Evolutionary conservation across 257 asterid genomes (phyloP), one percentile per base, ranked within the genome.

Genomic region (Jaltomata sinuosa): DNA sequence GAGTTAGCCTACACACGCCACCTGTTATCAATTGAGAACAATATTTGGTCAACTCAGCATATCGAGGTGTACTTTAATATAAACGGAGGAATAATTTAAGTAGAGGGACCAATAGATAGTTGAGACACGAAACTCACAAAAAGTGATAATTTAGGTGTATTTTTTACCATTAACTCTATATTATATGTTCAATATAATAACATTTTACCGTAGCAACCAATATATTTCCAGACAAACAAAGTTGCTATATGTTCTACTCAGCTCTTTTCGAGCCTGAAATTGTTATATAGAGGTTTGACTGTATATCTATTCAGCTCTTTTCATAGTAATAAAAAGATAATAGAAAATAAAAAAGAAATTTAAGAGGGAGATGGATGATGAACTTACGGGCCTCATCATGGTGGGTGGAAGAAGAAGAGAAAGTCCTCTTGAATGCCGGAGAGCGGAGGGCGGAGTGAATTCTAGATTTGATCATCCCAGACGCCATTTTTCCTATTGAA

Each of bases 301-400:
- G n/a, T n/a, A n/a, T n/a, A n/a, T n/a, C n/a, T n/a, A n/a, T n/a
- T n/a, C n/a, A n/a, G n/a, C 16, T 57, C 65, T 9, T 57, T 57
- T 57, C 31, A n/a, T 57, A 3, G 31, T n/a, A n/a, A n/a, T n/a
- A n/a, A n/a, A n/a, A n/a, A n/a, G n/a, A n/a, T n/a, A n/a, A n/a
- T n/a, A n/a, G n/a, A n/a, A n/a, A n/a, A n/a, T n/a, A n/a, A n/a
- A 61, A 25, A 31, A 8, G 12, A 8, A 3, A 34, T 64, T 16
- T 65, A 18, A 34, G 42, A 10, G 27, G 18, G 47, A 67, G 25
- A 18, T 67, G 22, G 5, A 40, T 71, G 55, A 40, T 32, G 34
- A 45, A 38, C 32, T 14, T 92, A 95, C 99, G 93, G 50, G 98
- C 98, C 88, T 94, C 97, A 38, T 92, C 97, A 78, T 86, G 93